phyloP scores from a whole-genome alignment of 495 filamentous ascomycete species.

The Neurospora tetraspora region DNA sequence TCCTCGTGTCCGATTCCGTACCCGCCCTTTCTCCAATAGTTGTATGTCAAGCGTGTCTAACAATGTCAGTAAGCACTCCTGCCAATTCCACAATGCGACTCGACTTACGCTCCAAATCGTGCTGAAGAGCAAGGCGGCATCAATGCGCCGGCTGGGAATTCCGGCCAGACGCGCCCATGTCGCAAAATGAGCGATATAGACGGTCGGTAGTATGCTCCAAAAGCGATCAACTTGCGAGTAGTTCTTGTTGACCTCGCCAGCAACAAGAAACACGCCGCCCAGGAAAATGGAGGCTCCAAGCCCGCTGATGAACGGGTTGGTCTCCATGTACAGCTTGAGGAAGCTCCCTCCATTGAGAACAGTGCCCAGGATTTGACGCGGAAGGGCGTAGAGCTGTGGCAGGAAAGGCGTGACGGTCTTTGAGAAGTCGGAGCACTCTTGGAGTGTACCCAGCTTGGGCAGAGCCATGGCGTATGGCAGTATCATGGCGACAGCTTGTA shows the following conservation, averaged over 20 bases:
- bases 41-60: conserved; percentile 76
- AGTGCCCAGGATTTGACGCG: conserved; percentile 45
- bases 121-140: conserved; percentile 62
- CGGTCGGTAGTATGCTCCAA: conserved; percentile 80
- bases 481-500: not conserved
- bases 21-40: conserved; percentile 95
- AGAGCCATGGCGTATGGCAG: conserved; percentile 44
- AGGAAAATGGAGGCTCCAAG: conserved; percentile 61
- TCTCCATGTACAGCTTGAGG: conserved; percentile 64
- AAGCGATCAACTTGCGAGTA: conserved; percentile 88
- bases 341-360: conserved; percentile 44
- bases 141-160: conserved; percentile 60
- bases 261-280: conserved; percentile 57
- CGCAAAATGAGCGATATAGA: conserved; percentile 84
- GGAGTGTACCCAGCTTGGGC: conserved; percentile 55
- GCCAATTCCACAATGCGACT: not conserved
- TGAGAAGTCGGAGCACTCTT: conserved; percentile 62
- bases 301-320: conserved; percentile 77
- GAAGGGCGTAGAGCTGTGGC: conserved; percentile 64
- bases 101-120: conserved; percentile 69
- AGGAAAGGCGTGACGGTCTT: conserved; percentile 66
- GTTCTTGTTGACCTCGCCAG: conserved; percentile 78
- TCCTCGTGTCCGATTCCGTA: conserved; percentile 84
- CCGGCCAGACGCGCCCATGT: conserved; percentile 66
- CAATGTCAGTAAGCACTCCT: not conserved